A percentile compares a stretch with the other conserved stretches of the same genome.
Evolutionary conservation across 441 rosid genomes (phyloP).

Genomic region (Euphorbia celastroides): DNA sequence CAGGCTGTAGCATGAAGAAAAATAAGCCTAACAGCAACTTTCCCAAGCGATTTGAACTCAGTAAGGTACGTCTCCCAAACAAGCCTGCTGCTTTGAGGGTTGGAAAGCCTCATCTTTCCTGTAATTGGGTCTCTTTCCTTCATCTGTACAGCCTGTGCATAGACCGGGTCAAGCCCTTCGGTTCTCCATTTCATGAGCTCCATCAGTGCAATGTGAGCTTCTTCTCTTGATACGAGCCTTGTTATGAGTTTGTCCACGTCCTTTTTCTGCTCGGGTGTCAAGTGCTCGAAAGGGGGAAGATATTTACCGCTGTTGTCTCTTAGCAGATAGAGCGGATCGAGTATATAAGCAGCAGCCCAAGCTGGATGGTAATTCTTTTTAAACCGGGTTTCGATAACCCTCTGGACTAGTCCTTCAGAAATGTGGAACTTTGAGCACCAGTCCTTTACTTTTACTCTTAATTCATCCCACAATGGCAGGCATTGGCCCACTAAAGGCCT

Average conservation of each 20-base stretch:
- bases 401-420: constrained; percentile 64
- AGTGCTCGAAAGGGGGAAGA: constrained; percentile 86
- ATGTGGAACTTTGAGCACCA: constrained; percentile 80
- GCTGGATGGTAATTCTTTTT: constrained; percentile 94
- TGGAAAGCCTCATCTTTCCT: constrained; percentile 79
- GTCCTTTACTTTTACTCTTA: constrained; percentile 71
- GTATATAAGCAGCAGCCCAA: constrained; percentile 91
- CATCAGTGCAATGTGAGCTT: constrained; percentile 93
- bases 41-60: constrained; percentile 83
- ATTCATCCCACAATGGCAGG: constrained; percentile 81
- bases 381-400: constrained; percentile 82
- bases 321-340: constrained; percentile 86
- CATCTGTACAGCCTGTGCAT: constrained; percentile 95
- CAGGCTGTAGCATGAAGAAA: constrained; percentile 86
- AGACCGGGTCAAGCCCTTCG: constrained; percentile 89
- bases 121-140: constrained; percentile 77
- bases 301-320: constrained; percentile 78
- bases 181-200: constrained; percentile 99
- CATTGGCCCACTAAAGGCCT: constrained; percentile 92
- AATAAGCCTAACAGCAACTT: constrained; percentile 93
- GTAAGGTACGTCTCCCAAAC: constrained; percentile 97
- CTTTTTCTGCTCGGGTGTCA: constrained; percentile 85
- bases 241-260: constrained; percentile 94
- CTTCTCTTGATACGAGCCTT: constrained; percentile 85
- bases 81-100: constrained; percentile 94